Evolutionary conservation across 1,139 yeast species (phyloP), one percentile per base, ranked within the genome.

Genomic region (Saccharomycopsis phalli): DNA sequence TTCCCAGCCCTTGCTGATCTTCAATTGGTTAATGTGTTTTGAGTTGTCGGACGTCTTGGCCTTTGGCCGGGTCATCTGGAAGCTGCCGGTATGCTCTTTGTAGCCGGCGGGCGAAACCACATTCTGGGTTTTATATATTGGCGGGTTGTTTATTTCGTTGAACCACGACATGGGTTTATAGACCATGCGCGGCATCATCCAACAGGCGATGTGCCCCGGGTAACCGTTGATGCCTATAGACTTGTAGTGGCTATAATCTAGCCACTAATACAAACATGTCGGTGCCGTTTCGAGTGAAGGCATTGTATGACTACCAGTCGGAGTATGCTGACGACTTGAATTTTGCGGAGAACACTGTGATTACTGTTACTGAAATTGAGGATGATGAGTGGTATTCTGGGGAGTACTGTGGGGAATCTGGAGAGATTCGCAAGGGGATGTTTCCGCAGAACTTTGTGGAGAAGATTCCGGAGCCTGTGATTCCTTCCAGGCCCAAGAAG

Each of bases 351-450:
- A 91, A 82, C 16, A 86, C 81, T 55, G 50, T 71, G 34, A 80
- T 91, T 47, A 71, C 76, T 4, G 95, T 91, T 17, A 74, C 78
- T 2, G 74, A 72, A 22, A 66, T 82, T 45, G 95, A 86, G 53
- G 96, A 87, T 55, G 94, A 75, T 6, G 95, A 88, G 49, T 91
- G 98, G 98, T 81, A 73, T 54, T 65, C 72, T 32, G 98, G 98
- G 2, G 63, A 68, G 11, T 79, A 69, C 51, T 76, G 71, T 36
- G 44, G 49, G 3, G 10, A 18, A n/a, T 52, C 52, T 22, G 72
- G 73, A 8, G 50, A 47, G 10, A 41, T 52, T 8, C 60, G 63
- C 42, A 58, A 70, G 28, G 98, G 98, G 6, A 80, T 88, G 66
- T 91, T 91, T 52, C 98, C 98, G 5, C 76, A 74, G 57, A 79